phyloP scores from a whole-genome alignment of 2,329 filamentous ascomycete genomes.

The Aspergillus sp. region DNA sequence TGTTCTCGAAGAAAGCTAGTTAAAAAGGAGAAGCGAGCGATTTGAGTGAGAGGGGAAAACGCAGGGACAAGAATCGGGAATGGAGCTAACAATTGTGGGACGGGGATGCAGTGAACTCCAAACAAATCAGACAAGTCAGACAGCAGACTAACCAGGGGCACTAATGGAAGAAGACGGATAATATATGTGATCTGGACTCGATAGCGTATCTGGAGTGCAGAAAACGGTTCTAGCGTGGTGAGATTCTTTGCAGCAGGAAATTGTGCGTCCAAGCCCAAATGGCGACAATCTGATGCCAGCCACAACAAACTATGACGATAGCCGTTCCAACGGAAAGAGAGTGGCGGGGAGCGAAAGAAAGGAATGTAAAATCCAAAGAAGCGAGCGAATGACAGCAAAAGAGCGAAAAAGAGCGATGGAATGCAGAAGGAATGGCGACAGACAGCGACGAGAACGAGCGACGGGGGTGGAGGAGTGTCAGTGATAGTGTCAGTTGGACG shows the following conservation, averaged over 20 bases:
- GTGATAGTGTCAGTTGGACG: constrained; percentile 1
- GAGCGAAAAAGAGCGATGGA: neutral
- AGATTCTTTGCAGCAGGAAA: neutral
- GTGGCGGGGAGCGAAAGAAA: neutral
- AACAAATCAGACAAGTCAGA: neutral
- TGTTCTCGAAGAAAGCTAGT: neutral
- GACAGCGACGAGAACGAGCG: neutral
- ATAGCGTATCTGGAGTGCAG: constrained; percentile 3
- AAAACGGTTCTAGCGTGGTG: neutral
- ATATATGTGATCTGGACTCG: constrained; percentile 1
- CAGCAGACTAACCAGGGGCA: neutral
- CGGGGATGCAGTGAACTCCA: neutral
- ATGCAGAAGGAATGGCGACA: neutral
- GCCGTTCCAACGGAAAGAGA: neutral
- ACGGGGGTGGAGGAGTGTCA: neutral
- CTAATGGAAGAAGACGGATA: constrained; percentile 6
- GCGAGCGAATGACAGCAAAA: neutral
- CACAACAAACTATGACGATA: constrained; percentile 10
- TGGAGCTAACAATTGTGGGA: constrained; percentile 8
- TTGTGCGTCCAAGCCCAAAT: constrained; percentile 1
- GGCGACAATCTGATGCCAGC: constrained; percentile 4
- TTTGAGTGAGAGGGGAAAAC: constrained; percentile 7
- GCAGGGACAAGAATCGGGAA: constrained; percentile 5
- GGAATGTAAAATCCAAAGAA: neutral
- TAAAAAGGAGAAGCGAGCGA: neutral